These are phyloP conservation scores for Candida mesenterica DNA, from an alignment of 1,139 yeast species.

Conservation along the genomic window DNA sequence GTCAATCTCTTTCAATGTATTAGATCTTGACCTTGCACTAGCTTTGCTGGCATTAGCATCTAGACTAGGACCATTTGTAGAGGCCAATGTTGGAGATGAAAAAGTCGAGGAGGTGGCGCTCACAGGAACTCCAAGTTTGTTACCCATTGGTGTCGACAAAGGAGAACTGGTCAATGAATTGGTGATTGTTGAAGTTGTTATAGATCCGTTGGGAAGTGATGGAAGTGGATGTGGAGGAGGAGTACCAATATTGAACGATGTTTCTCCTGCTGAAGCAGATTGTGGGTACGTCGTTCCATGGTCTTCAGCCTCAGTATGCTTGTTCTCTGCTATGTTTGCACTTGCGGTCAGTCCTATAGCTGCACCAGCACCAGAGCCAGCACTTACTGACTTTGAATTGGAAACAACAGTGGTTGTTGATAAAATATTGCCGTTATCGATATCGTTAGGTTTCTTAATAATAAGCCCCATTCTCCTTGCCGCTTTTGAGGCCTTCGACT, in stretches of 20 bases:
- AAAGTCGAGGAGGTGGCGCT: slow-evolving; percentile 8
- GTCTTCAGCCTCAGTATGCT: slow-evolving; percentile 1
- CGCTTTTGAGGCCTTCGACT: slow-evolving; percentile 57
- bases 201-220: not conserved
- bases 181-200: slow-evolving; percentile 5
- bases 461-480: slow-evolving; percentile 67
- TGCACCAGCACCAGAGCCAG: too few relatives aligned
- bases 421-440: slow-evolving; percentile 7
- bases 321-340: too few relatives aligned
- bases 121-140: slow-evolving; percentile 4
- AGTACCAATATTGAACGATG: slow-evolving; percentile 21
- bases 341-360: too few relatives aligned
- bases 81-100: slow-evolving; percentile 4
- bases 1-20: slow-evolving; percentile 42
- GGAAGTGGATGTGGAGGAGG: slow-evolving; percentile 20
- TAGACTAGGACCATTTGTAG: not conserved
- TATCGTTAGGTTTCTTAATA: slow-evolving; percentile 41
- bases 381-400: not conserved
- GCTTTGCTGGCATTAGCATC: slow-evolving; percentile 7
- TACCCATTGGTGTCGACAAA: slow-evolving; percentile 7
- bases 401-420: not conserved
- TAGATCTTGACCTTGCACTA: slow-evolving; percentile 33
- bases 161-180: slow-evolving; percentile 18
- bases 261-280: slow-evolving; percentile 29
- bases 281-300: slow-evolving; percentile 10